A percentile compares a stretch with the other conserved stretches of the same genome.
Conservation (phyloP, 352 stramenopile genomes). For the Globisporangium canariense region DNA sequence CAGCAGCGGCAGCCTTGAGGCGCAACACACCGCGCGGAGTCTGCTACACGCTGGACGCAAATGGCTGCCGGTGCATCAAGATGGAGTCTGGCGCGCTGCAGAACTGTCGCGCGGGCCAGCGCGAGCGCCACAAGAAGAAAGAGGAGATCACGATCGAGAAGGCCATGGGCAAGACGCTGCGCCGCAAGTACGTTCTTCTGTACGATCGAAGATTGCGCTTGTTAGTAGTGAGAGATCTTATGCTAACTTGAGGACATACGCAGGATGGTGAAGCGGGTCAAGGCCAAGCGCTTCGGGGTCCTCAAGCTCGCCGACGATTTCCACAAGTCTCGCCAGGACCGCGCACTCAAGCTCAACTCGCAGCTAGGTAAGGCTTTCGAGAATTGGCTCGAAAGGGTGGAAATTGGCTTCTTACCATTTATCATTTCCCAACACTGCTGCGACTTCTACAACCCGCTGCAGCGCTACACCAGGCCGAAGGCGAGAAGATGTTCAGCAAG, state of each 20-base stretch:
- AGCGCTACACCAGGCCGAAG: constrained; percentile 60
- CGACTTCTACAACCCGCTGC: background rate
- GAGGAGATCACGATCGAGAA: constrained; percentile 58
- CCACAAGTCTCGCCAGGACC: constrained; percentile 28
- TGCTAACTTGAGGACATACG: background rate
- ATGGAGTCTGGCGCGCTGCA: constrained; percentile 42
- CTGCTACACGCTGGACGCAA: constrained; percentile 67
- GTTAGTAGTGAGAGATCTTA: background rate
- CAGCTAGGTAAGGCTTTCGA: constrained; percentile 29
- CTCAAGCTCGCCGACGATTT: constrained; percentile 47
- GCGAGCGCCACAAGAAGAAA: constrained; percentile 13
- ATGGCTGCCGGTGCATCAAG: constrained; percentile 66
- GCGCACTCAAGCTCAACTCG: constrained; percentile 48
- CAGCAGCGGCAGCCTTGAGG: background rate
- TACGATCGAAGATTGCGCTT: background rate
- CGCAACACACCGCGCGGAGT: constrained; percentile 45
- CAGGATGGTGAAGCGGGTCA: constrained; percentile 61
- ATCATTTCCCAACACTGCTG: background rate
- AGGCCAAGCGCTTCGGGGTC: constrained; percentile 41
- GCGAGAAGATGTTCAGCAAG: constrained; percentile 62
- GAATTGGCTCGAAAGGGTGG: background rate
- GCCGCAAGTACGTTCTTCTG: constrained; percentile 45
- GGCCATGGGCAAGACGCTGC: constrained; percentile 49
- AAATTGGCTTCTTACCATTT: constrained; percentile 1
- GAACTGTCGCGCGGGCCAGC: constrained; percentile 5